Evolutionary conservation across 441 rosid species (phyloP).

Genomic region (Adansonia gregorii): DNA sequence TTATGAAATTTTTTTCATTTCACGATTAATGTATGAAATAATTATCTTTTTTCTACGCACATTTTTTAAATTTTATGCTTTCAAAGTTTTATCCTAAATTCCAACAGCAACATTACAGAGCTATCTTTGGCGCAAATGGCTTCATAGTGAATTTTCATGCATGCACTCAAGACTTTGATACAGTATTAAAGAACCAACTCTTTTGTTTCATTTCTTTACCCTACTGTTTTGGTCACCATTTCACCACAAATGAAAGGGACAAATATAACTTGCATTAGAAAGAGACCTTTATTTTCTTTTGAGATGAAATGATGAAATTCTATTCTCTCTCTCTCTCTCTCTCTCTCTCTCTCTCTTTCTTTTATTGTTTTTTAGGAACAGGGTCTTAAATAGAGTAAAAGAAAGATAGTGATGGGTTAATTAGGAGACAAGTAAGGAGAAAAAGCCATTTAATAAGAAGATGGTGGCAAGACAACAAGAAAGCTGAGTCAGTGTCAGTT

Average conservation of each 20-base stretch:
- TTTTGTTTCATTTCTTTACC: constrained; percentile 7
- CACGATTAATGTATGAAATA: too few species aligned
- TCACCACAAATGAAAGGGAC: constrained; percentile 2
- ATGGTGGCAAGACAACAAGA: constrained; percentile 31
- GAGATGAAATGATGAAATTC: neutral
- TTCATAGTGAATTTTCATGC: neutral
- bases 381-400: neutral
- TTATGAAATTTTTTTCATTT: too few species aligned
- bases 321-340: neutral
- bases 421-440: constrained; percentile 35
- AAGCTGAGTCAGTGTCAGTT: constrained; percentile 46
- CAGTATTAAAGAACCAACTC: neutral
- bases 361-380: neutral
- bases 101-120: constrained; percentile 2
- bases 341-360: too few species aligned
- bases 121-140: neutral
- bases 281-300: neutral
- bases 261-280: neutral
- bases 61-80: neutral
- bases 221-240: neutral
- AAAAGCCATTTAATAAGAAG: constrained; percentile 33
- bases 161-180: neutral
- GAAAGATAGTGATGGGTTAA: constrained; percentile 30
- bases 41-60: neutral
- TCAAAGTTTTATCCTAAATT: neutral